Base-by-base conservation (phyloP, 257 asterid species). In the Forsythia viridissima region DNA sequence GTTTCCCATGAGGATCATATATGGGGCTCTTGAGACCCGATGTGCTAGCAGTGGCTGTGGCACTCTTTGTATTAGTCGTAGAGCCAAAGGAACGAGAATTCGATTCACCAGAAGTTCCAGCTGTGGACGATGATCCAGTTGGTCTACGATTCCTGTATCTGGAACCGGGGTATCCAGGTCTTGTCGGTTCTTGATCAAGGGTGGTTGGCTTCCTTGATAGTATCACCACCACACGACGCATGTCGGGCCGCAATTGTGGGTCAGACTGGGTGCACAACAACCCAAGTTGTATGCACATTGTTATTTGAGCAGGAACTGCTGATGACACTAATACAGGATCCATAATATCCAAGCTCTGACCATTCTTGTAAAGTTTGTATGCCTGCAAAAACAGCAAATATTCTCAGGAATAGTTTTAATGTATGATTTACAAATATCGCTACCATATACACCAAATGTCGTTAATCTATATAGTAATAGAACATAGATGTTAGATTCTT, bases 181-280 rank as follows among this genome's bases (percentile, higher is more conserved):
- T 74, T 3, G 82, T 80, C 7, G 99, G 99, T 71, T 90, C 97
- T 69, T 91, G 97, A 9, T 24, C 24, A 24, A 96, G 94, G 77
- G 75, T 82, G 73, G 87, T 87, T 8, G 94, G 94, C 69, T 82
- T 92, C 80, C 89, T 91, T 34, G 96, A 91, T 71, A 96, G 87
- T 80, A 90, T 81, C 71, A 85, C 83, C 70, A 88, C 94, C 18
- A 93, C 91, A 6, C 96, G 97, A 1, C 88, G 89, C 97, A 96
- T 92, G 70, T 80, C 86, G 0, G 99, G 97, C 21, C 99, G 92
- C 70, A 83, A 77, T n/a, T 77, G 79, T 16, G 96, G 94, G 39
- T 96, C 97, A 0, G 96, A 80, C 71, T 96, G 99, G 41, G 87
- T 86, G 51, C 99, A 96, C 21, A 92, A 92, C 82, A 96, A 81